phyloP scores from a whole-genome alignment of 2,329 filamentous ascomycete genomes.

The Clonostachys rosea region DNA sequence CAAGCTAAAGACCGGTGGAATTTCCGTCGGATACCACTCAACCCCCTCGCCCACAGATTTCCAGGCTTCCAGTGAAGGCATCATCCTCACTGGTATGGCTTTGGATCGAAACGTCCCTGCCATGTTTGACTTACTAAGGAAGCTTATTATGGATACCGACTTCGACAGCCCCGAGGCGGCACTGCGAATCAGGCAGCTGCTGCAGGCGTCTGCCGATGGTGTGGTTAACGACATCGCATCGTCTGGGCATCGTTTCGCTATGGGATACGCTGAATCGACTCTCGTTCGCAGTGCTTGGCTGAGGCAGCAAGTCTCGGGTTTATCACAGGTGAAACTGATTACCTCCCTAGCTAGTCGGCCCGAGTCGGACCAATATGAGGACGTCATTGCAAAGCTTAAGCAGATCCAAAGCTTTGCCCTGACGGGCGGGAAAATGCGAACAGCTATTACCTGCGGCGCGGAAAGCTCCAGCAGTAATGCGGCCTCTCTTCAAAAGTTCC shows the following conservation, averaged over 20 bases:
- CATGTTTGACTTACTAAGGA: constrained; percentile 83
- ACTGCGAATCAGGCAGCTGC: constrained; percentile 76
- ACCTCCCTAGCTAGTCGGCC: constrained; percentile 72
- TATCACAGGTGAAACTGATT: constrained; percentile 83
- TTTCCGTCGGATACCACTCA: constrained; percentile 81
- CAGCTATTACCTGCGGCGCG: constrained; percentile 79
- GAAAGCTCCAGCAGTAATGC: constrained; percentile 71
- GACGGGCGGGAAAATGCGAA: constrained; percentile 63
- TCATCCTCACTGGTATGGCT: constrained; percentile 81
- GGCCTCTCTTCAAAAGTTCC: constrained; percentile 65
- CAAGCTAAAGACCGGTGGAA: constrained; percentile 91
- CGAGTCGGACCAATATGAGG: constrained; percentile 63
- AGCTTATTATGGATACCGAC: constrained; percentile 79
- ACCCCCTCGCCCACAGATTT: constrained; percentile 72
- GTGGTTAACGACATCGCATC: constrained; percentile 90
- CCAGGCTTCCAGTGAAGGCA: constrained; percentile 68
- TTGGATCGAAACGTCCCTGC: constrained; percentile 84
- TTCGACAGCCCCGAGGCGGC: constrained; percentile 82
- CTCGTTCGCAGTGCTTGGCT: constrained; percentile 69
- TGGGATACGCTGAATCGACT: constrained; percentile 76
- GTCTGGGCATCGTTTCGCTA: constrained; percentile 82
- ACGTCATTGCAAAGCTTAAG: constrained; percentile 80
- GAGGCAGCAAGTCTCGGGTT: constrained; percentile 81
- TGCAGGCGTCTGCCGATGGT: constrained; percentile 83
- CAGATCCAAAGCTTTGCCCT: constrained; percentile 77